Conservation (phyloP, 2,329 filamentous ascomycete species). For the Penicillium thymicola region DNA sequence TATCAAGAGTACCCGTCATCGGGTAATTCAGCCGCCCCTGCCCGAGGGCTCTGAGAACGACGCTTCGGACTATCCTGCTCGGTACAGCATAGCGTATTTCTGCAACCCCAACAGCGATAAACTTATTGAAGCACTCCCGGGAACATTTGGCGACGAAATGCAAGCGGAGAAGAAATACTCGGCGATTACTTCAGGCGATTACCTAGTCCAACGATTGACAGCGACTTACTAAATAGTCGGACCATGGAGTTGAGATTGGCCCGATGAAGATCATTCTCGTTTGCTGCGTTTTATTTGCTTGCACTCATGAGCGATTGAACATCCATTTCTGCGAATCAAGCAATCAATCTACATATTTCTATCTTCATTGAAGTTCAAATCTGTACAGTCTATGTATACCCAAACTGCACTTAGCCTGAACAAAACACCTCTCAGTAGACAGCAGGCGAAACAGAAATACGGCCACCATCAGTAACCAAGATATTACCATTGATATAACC, state of each 20-base stretch:
- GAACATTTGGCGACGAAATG: constrained; percentile 62
- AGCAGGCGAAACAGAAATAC: constrained; percentile 55
- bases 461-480: constrained; percentile 62
- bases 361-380: not conserved
- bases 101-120: constrained; percentile 80
- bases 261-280: too few species aligned
- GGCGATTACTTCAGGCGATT: constrained; percentile 74
- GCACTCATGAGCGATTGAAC: not conserved
- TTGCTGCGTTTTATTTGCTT: not conserved
- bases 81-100: constrained; percentile 90
- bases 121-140: constrained; percentile 75
- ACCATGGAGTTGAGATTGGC: not conserved
- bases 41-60: constrained; percentile 39
- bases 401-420: not conserved
- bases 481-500: constrained; percentile 64
- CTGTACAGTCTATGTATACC: not conserved
- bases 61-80: constrained; percentile 59
- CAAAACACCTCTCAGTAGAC: constrained; percentile 43
- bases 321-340: not conserved
- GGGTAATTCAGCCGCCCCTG: constrained; percentile 79
- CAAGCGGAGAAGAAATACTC: constrained; percentile 71
- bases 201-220: constrained; percentile 71
- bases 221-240: constrained; percentile 58
- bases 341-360: not conserved
- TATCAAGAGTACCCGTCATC: constrained; percentile 85